Percentiles rank a stretch among this genome's conserved stretches.
phyloP scores from a whole-genome alignment of 495 filamentous ascomycete genomes.

The Hypoxylon fuscum region DNA sequence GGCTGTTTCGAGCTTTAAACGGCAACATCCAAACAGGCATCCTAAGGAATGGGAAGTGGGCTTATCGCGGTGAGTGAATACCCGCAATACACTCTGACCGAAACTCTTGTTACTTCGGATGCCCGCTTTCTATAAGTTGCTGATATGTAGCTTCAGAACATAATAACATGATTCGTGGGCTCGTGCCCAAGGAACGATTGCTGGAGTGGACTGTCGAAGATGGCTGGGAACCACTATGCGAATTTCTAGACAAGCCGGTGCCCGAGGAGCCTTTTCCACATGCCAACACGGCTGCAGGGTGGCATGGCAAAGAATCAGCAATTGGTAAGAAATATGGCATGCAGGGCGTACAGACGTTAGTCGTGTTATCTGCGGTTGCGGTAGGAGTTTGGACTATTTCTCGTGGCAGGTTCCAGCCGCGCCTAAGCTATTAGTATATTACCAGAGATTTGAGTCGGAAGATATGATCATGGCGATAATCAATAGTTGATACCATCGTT shows the following conservation, averaged over 20 bases:
- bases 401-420: background rate
- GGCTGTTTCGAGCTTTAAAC: slow-evolving; percentile 22
- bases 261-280: slow-evolving; percentile 41
- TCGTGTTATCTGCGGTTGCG: background rate
- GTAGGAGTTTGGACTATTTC: background rate
- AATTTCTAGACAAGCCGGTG: slow-evolving; percentile 47
- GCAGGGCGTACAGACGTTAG: background rate
- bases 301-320: background rate
- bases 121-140: background rate
- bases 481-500: too few relatives aligned
- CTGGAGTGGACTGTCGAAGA: slow-evolving; percentile 40
- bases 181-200: slow-evolving; percentile 23
- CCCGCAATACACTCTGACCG: too few relatives aligned
- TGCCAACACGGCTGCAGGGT: background rate
- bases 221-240: slow-evolving; percentile 50
- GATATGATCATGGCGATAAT: too few relatives aligned
- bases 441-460: too few relatives aligned
- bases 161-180: slow-evolving; percentile 21
- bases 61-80: slow-evolving; percentile 28
- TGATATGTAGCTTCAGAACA: slow-evolving; percentile 18
- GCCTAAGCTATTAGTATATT: too few relatives aligned
- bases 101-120: too few relatives aligned
- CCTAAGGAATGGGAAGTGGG: slow-evolving; percentile 35
- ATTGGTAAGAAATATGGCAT: background rate
- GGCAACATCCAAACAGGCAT: slow-evolving; percentile 21